Percentiles rank a stretch among this genome's conserved stretches.
Conservation (phyloP, 768 basidiomycete genomes). For the Suillus occidentalis region DNA sequence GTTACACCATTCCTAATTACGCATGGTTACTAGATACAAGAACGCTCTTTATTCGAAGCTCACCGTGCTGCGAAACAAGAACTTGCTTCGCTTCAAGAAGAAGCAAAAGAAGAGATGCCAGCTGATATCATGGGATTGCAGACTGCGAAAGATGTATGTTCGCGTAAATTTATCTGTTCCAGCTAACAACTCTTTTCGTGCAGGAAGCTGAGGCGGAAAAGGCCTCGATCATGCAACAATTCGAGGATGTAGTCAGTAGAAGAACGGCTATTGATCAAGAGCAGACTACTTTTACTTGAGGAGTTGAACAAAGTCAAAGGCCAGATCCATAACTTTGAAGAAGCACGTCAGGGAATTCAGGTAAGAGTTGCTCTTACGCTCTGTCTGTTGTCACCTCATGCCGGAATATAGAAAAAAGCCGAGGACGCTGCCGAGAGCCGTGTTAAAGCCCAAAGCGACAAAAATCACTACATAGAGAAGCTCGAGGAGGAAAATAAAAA, state of each 20-base stretch:
- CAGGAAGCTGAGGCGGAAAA: conserved; percentile 62
- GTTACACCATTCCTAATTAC: neutral
- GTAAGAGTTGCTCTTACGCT: conserved; percentile 37
- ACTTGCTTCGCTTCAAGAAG: conserved; percentile 48
- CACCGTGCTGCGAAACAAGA: conserved; percentile 35
- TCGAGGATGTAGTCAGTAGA: conserved; percentile 41
- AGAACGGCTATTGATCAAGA: conserved; percentile 48
- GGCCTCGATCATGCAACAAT: conserved; percentile 47
- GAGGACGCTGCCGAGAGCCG: conserved; percentile 50
- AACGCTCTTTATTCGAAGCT: conserved; percentile 22
- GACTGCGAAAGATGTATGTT: conserved; percentile 51
- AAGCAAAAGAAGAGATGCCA: conserved; percentile 70
- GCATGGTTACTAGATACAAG: conserved; percentile 16
- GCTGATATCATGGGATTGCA: conserved; percentile 59
- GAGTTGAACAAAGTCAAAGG: conserved; percentile 47
- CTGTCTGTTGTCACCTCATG: neutral
- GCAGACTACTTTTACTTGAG: conserved; percentile 42
- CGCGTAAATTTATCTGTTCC: neutral
- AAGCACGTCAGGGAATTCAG: conserved; percentile 38
- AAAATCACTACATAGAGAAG: conserved; percentile 52
- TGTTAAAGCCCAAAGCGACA: conserved; percentile 48
- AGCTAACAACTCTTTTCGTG: conserved; percentile 8
- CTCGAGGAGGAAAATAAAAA: conserved; percentile 48
- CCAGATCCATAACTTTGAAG: conserved; percentile 53
- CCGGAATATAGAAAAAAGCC: conserved; percentile 44